Base-by-base conservation (phyloP, 202 grass and related monocot genomes). In the Brachypodium distachyon region DNA sequence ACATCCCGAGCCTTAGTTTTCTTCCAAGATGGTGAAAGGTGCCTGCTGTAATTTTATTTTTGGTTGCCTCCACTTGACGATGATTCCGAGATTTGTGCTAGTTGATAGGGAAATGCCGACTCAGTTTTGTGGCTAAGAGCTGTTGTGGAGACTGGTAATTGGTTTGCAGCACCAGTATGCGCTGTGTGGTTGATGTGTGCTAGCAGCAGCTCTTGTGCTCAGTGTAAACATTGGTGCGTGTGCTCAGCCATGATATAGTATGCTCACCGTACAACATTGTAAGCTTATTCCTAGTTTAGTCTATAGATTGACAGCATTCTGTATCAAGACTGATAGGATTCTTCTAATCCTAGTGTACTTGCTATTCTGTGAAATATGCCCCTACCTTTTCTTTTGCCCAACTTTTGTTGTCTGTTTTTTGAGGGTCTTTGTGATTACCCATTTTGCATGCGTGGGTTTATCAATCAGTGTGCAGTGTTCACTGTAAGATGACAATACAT, bases 1-100 rank as follows among this genome's bases (percentile, higher is more conserved):
- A 61, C 59, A 43, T 66, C 56, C 73, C 74, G 47, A 84, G 73
- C 79, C 80, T 41, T 12, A 87, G 82, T 87, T 61, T 80, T 83
- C 80, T 72, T 77, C 77, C 73, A 49, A 49, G 82, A 77, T 86
- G 87, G 85, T 90, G 76, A 86, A 85, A 89, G 87, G 65, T 76
- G 85, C 74, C 85, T 77, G 57, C 59, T 78, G 68, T 93, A 78
- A 81, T 85, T 89, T 87, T 86, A 82, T 67, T 76, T 78, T 64
- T 32, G 78, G 80, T 89, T 83, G 52, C 66, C 73, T 89, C 79
- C 36, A 58, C 33, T 86, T 67, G 77, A 78, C 32, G 69, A 60
- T 84, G 87, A 89, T 90, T 75, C 40, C 67, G 77, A 71, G 80
- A 83, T 91, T 85, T 86, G 48, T 72, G 66, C 72, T 72, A 77